Conservation (phyloP, 495 filamentous ascomycete genomes). For the Penicillium riverlandense region DNA sequence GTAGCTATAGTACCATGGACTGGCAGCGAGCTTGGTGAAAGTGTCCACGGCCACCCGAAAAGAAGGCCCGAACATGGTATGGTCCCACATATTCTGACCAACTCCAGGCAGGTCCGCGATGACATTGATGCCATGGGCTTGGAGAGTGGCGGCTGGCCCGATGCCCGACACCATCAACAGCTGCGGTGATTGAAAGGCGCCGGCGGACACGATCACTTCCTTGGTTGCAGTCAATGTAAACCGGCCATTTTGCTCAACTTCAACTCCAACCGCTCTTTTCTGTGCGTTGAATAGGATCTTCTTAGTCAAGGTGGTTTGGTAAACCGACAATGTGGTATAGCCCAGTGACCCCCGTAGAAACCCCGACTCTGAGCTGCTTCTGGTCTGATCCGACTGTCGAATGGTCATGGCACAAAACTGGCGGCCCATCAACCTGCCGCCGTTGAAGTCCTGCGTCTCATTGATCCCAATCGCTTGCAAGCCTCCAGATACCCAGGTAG, state of each 20-base stretch:
- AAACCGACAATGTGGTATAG: conserved; percentile 15
- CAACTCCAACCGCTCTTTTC: conserved; percentile 11
- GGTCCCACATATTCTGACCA: conserved; percentile 46
- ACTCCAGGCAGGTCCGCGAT: conserved; percentile 40
- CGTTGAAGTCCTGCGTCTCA: conserved; percentile 21
- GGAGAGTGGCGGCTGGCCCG: conserved; percentile 26
- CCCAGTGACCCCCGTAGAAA: conserved; percentile 15
- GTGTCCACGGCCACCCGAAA: conserved; percentile 34
- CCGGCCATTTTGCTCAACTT: conserved; percentile 3
- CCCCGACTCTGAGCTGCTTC: conserved; percentile 32
- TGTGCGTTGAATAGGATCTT: conserved; percentile 30
- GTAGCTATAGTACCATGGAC: conserved; percentile 2
- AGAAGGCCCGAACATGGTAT: conserved; percentile 26
- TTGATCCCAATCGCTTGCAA: conserved; percentile 20
- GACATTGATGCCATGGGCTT: conserved; percentile 27
- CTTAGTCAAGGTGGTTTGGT: conserved; percentile 30
- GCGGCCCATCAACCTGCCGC: conserved; percentile 27
- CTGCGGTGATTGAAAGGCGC: conserved; percentile 43
- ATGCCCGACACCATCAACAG: conserved; percentile 45
- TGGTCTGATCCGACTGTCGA: conserved; percentile 16
- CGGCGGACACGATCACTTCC: conserved; percentile 51
- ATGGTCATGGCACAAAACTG: conserved; percentile 32
- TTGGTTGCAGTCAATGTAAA: conserved; percentile 33
- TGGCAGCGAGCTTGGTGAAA: conserved; percentile 15
- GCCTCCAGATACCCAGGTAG: conserved; percentile 20